Conservation (phyloP, 73 alveolate genomes). For the Stentor roeselii region DNA sequence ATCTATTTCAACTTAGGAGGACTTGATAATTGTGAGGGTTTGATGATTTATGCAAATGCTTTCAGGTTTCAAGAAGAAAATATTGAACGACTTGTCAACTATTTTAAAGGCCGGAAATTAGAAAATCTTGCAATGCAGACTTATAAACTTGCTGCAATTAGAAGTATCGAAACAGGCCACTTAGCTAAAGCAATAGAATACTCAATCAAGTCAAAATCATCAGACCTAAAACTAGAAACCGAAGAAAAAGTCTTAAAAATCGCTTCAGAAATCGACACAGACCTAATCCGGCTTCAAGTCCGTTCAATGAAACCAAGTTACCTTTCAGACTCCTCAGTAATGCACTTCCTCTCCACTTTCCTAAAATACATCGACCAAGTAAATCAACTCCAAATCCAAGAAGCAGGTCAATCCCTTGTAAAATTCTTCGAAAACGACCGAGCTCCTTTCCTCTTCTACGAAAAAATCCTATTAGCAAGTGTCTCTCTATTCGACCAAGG, state of each 20-base stretch:
- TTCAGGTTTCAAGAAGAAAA: not conserved
- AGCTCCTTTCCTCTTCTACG: not conserved
- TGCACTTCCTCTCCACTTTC: too few species aligned
- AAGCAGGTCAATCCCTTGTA: not conserved
- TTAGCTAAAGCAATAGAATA: not conserved
- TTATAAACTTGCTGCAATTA: not conserved
- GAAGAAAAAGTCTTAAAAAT: not conserved
- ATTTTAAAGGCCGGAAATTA: too few species aligned
- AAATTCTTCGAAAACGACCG: not conserved
- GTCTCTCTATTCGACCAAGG: not conserved
- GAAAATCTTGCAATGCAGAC: not conserved
- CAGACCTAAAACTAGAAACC: not conserved
- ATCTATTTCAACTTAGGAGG: not conserved
- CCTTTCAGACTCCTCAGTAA: not conserved
- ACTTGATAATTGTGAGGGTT: not conserved
- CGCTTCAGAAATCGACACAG: not conserved
- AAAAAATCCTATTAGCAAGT: not conserved
- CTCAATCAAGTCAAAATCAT: not conserved
- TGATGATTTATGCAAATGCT: not conserved
- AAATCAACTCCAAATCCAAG: too few species aligned
- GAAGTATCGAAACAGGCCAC: not conserved
- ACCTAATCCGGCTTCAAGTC: too few species aligned
- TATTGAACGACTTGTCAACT: not conserved
- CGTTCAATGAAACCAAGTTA: not conserved
- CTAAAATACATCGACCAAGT: not conserved